These are phyloP conservation scores for Voacanga thouarsii DNA, from an alignment of 257 asterid genomes.

Conservation along the genomic window DNA sequence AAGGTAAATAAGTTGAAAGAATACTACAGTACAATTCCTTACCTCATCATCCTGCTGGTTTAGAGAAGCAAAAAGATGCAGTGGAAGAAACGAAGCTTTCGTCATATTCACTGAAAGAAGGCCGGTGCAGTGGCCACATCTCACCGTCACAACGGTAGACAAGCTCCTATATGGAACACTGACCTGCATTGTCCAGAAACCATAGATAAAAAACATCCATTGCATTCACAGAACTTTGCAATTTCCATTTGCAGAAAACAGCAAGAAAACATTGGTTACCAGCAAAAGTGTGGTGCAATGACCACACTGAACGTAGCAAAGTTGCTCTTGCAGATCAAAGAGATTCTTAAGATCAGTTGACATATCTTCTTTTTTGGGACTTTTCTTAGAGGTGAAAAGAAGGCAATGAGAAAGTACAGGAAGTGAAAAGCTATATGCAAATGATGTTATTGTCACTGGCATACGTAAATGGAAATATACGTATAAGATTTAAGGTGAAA, in stretches of 20 bases:
- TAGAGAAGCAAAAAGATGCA: constrained; percentile 40
- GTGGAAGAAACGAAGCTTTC: constrained; percentile 38
- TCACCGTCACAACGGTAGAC: constrained; percentile 53
- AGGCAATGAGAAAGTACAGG: neutral
- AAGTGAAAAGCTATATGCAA: neutral
- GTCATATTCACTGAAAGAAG: constrained; percentile 62
- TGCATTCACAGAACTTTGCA: neutral
- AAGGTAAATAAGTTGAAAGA: neutral
- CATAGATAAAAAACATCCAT: neutral
- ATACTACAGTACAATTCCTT: neutral
- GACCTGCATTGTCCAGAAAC: constrained; percentile 43
- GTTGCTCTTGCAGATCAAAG: constrained; percentile 47
- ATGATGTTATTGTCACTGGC: neutral
- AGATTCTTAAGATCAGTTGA: constrained; percentile 32
- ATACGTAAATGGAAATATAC: neutral
- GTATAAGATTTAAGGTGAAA: neutral
- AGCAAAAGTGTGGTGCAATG: constrained; percentile 68
- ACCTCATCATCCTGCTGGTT: constrained; percentile 34
- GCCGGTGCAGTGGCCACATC: constrained; percentile 71
- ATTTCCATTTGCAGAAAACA: neutral
- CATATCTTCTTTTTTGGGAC: constrained; percentile 23
- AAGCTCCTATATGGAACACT: constrained; percentile 65
- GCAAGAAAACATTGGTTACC: constrained; percentile 25
- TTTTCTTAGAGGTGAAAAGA: neutral
- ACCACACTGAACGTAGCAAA: constrained; percentile 75